Percentiles rank a stretch among this genome's conserved stretches.
Evolutionary conservation across 192 early-diverging fungal genomes (phyloP).

Genomic region (Thoreauomyces humboldtii): DNA sequence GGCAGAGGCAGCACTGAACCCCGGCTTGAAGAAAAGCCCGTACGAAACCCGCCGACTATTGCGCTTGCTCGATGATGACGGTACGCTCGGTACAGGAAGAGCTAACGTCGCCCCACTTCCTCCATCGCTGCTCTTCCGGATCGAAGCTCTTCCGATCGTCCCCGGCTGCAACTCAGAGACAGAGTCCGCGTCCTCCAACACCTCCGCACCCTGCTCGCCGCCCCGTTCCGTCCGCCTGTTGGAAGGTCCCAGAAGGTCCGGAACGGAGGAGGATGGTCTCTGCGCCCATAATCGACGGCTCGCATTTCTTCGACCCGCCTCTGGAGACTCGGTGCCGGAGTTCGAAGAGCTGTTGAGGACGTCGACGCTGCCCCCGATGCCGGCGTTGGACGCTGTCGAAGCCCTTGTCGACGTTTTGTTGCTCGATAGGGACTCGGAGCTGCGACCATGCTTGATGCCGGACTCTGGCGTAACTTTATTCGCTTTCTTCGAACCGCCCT

Average conservation of each 20-base stretch:
- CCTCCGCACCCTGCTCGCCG: not conserved
- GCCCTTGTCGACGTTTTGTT: not conserved
- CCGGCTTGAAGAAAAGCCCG: conserved; percentile 17
- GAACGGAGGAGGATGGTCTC: not conserved
- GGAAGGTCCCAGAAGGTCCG: not conserved
- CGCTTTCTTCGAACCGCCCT: not conserved
- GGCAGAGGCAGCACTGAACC: conserved; percentile 1
- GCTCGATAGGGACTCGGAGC: not conserved
- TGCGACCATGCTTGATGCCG: not conserved
- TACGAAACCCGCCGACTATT: not conserved
- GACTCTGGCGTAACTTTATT: not conserved
- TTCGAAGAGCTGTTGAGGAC: no score
- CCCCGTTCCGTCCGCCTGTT: not conserved
- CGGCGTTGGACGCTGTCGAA: not conserved
- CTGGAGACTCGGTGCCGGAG: no score
- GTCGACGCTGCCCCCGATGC: not conserved
- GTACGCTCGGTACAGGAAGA: no score
- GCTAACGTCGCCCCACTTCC: no score
- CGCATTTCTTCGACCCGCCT: no score
- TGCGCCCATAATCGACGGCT: not conserved
- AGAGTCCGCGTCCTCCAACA: no score
- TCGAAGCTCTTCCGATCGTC: no score
- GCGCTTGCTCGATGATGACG: no score
- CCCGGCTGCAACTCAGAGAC: no score
- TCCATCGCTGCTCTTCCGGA: no score